Base-by-base conservation (phyloP, 1,284 basidiomycete species). In the Dichomitus squalens region DNA sequence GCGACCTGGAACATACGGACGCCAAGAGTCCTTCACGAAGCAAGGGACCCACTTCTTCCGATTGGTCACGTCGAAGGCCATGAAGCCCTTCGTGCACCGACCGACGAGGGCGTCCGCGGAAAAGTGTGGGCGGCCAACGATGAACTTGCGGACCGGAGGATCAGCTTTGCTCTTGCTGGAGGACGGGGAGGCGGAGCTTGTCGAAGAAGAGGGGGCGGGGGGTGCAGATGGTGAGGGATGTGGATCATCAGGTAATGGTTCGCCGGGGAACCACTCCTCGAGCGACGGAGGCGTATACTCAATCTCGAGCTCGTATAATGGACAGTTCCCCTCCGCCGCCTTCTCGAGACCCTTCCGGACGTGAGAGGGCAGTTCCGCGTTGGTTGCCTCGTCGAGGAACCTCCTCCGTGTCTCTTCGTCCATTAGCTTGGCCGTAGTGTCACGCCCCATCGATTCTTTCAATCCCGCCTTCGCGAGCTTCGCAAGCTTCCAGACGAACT, bases 401-500 rank as follows among this genome's bases (percentile, higher is more conserved):
- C 2, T 21, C 5, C 18, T 21, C 23, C 34, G 33, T 3, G 18
- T 20, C n/a, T 23, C 25, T 6, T 7, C 23, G 6, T 18, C 9
- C 8, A 35, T 34, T 7, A 40, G 21, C 12, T 20, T 33, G 21
- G 49, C 52, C 4, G 53, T 60, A 5, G 60, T 50, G 38, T 67
- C 64, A 44, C 44, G 60, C 1, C 66, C 66, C 7, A 63, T n/a
- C n/a, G n/a, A 53, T 21, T 55, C 31, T 1, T 11, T 44, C 16
- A 29, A n/a, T 14, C 18, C n/a, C 1, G 41, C 41, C 11, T 27
- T 44, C 14, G 21, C 27, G 40, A 63, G 49, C 21, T 58, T 23
- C n/a, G 55, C 53, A 21, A 58, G n/a, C 47, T 53, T 56, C 55
- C 55, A 60, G 36, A 63, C 21, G 52, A 63, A 63, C 7, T 16